Conservation (phyloP, 805 yeast species). For the Yamadazyma endophytica region DNA sequence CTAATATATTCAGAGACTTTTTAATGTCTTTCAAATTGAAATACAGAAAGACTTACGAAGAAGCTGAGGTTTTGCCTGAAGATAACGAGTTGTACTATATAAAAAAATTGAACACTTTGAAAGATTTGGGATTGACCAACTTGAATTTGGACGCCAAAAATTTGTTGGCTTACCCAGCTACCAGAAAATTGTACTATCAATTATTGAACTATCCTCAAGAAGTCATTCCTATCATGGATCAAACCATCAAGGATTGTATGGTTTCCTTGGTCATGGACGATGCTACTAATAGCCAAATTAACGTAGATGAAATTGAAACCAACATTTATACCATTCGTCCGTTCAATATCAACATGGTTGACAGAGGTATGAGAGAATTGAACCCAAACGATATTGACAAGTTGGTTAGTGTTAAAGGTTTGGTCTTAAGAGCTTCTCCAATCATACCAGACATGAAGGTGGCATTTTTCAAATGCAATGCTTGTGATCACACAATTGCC, state of each 20-base stretch:
- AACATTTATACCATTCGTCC: slow-evolving; percentile 86
- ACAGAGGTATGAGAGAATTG: slow-evolving; percentile 82
- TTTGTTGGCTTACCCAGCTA: slow-evolving; percentile 67
- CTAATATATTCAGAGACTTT: slow-evolving; percentile 75
- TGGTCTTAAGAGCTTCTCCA: slow-evolving; percentile 83
- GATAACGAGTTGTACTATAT: slow-evolving; percentile 77
- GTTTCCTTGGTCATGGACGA: slow-evolving; percentile 62
- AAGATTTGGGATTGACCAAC: slow-evolving; percentile 73
- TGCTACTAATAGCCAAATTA: slow-evolving; percentile 24
- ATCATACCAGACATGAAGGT: slow-evolving; percentile 97
- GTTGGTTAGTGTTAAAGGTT: slow-evolving; percentile 84
- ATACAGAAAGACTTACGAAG: slow-evolving; percentile 55
- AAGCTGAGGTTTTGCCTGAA: slow-evolving; percentile 35
- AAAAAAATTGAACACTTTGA: slow-evolving; percentile 68
- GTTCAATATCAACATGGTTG: slow-evolving; percentile 63
- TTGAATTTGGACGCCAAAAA: slow-evolving; percentile 82
- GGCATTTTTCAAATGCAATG: slow-evolving; percentile 92
- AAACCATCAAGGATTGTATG: slow-evolving; percentile 85
- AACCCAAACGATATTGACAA: slow-evolving; percentile 95
- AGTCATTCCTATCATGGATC: slow-evolving; percentile 97
- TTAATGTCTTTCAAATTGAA: slow-evolving; percentile 78
- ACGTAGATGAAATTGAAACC: slow-evolving; percentile 70
- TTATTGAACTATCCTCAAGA: slow-evolving; percentile 93
- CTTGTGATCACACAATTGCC: slow-evolving; percentile 87
- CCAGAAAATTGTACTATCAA: slow-evolving; percentile 79